Evolutionary conservation across 2,329 filamentous ascomycete genomes (phyloP).

Genomic region (Colletotrichum sp.): DNA sequence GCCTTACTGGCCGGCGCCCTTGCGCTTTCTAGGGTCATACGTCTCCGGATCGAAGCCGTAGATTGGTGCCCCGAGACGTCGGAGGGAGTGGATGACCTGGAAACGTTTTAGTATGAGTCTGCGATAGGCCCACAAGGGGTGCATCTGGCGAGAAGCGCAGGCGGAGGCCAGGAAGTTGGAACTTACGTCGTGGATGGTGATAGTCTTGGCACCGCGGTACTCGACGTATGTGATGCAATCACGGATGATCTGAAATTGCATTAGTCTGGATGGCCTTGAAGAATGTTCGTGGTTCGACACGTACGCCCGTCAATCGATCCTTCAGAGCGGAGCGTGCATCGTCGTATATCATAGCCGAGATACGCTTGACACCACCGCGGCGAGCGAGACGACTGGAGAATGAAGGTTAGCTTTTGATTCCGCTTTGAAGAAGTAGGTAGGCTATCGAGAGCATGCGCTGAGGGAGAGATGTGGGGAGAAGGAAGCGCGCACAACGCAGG

Average conservation of each 20-base stretch:
- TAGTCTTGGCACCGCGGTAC: slow-evolving; percentile 62
- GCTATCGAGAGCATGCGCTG: background rate
- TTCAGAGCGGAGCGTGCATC: slow-evolving; percentile 61
- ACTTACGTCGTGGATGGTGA: slow-evolving; percentile 66
- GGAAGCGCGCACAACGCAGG: background rate
- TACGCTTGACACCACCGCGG: slow-evolving; percentile 78
- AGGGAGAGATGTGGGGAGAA: background rate
- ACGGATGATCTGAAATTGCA: slow-evolving; percentile 50
- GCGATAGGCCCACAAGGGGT: background rate
- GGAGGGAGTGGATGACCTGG: slow-evolving; percentile 60
- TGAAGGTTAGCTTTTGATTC: background rate
- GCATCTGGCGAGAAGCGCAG: background rate
- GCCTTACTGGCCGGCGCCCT: background rate
- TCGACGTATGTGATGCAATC: slow-evolving; percentile 58
- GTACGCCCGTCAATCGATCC: slow-evolving; percentile 51
- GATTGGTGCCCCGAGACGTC: slow-evolving; percentile 54
- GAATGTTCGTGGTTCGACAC: slow-evolving; percentile 6
- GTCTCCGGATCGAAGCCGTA: slow-evolving; percentile 62
- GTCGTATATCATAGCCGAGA: slow-evolving; percentile 68
- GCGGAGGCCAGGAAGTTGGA: background rate
- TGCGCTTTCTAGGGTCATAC: slow-evolving; percentile 26
- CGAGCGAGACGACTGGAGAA: slow-evolving; percentile 69
- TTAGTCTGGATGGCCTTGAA: background rate
- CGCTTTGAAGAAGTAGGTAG: background rate
- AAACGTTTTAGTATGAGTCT: background rate